These are phyloP conservation scores for Penicillium palitans DNA, from an alignment of 2,329 filamentous ascomycete genomes.

Conservation along the genomic window DNA sequence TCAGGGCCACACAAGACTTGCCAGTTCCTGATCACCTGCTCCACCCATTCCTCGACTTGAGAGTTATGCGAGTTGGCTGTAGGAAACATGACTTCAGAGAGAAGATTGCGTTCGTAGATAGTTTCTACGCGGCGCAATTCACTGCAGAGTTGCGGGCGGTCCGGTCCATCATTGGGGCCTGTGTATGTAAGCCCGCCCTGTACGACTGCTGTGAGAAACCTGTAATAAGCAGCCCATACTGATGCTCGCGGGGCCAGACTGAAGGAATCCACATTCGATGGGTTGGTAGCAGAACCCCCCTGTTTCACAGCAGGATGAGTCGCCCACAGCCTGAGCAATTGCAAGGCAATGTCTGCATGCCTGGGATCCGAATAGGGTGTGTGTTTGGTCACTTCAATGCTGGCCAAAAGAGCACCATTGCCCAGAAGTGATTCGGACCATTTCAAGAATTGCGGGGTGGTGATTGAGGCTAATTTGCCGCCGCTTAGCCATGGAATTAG, in stretches of 20 bases:
- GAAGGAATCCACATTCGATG: conserved; percentile 21
- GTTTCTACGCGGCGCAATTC: conserved; percentile 79
- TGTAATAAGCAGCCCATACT: conserved; percentile 85
- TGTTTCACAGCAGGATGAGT: conserved; percentile 40
- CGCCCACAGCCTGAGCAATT: conserved; percentile 51
- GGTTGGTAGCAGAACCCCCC: conserved; percentile 17
- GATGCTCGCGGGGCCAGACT: conserved; percentile 40
- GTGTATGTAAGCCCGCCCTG: conserved; percentile 52
- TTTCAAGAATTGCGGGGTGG: conserved; percentile 66
- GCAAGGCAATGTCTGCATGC: conserved; percentile 43
- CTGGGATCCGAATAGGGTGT: conserved; percentile 24
- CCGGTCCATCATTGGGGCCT: conserved; percentile 38
- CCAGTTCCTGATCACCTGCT: conserved; percentile 83
- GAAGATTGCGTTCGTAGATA: conserved; percentile 74
- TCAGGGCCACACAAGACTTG: conserved; percentile 72
- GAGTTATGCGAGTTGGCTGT: conserved; percentile 74
- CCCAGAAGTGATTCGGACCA: conserved; percentile 79
- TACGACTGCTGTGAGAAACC: conserved; percentile 73
- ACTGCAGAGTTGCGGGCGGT: conserved; percentile 64
- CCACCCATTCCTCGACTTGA: conserved; percentile 79
- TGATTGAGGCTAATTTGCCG: conserved; percentile 39
- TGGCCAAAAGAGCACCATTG: conserved; percentile 70
- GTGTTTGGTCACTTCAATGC: conserved; percentile 47
- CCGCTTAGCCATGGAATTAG: conserved; percentile 61
- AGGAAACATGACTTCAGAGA: conserved; percentile 80